Evolutionary conservation across 2,329 filamentous ascomycete species (phyloP).

Genomic region (Trichophyton mentagrophytes): DNA sequence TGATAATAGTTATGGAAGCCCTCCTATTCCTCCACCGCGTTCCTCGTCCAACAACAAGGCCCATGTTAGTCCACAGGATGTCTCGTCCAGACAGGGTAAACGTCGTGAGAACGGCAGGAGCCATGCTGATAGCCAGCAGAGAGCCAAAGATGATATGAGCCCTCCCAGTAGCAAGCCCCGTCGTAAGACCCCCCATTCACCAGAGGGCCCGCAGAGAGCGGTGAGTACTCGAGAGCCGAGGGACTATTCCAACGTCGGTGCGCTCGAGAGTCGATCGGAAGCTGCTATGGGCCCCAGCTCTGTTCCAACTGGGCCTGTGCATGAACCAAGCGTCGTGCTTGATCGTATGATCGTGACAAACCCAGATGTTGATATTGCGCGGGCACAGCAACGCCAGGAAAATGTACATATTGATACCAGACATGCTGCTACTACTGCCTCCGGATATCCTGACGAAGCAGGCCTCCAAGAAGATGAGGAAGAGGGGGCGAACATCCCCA

Average conservation of each 20-base stretch:
- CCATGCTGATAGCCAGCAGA: conserved; percentile 26
- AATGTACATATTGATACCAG: conserved; percentile 32
- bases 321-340: conserved; percentile 67
- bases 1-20: conserved; percentile 42
- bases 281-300: conserved; percentile 42
- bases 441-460: conserved; percentile 32
- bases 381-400: conserved; percentile 54
- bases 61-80: conserved; percentile 27
- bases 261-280: conserved; percentile 23
- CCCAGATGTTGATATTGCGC: conserved; percentile 58
- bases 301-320: conserved; percentile 48
- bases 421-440: conserved; percentile 31
- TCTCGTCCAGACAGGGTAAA: conserved; percentile 28
- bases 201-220: conserved; percentile 35
- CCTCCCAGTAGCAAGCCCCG: conserved; percentile 29
- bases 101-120: conserved; percentile 28
- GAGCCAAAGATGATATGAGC: conserved; percentile 28
- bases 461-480: conserved; percentile 37
- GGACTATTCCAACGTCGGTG: conserved; percentile 24
- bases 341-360: conserved; percentile 65
- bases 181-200: conserved; percentile 35
- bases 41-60: conserved; percentile 61
- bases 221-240: conserved; percentile 31
- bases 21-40: conserved; percentile 63
- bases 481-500: conserved; percentile 22